Evolutionary conservation across 352 stramenopile genomes (phyloP), one percentile per base, ranked within the genome.

Genomic region (Globisporangium takayamanum): DNA sequence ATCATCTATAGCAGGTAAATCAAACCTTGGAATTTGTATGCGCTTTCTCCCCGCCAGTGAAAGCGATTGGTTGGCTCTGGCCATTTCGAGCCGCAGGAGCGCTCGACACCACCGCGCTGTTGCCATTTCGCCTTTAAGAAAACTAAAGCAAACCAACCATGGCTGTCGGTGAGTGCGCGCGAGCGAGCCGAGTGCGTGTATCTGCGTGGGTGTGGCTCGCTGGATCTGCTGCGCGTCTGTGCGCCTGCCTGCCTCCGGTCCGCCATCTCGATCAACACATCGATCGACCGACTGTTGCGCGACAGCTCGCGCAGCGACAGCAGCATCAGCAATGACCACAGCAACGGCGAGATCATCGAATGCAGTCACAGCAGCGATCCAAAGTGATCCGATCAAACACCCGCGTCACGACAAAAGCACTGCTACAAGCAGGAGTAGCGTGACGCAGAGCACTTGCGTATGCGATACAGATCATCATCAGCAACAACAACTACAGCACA

Each of bases 51-150:
- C 41, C 41, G 14, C 41, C 41, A 47, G 41, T 47, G 15, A 47
- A 22, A 22, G 14, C 41, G 18, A 30, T 25, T 49, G 44, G 48
- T 41, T 57, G 44, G 41, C 33, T 72, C 54, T 60, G 53, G 41
- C 41, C 41, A 18, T 22, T 47, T 47, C 41, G 41, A 18, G 41
- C 41, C 18, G 41, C 41, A 47, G 6, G 33, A 39, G 33, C 33
- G 33, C 33, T 39, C 33, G 33, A 39, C 33, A 39, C 33, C 33
- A 12, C 33, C 33, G 33, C 33, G 33, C 33, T 39, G 33, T 51
- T 66, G 58, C 82, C 80, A 92, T 89, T 93, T 91, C 83, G 80
- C 80, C 83, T 91, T 93, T 90, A 88, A 71, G 73, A 88, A 88
- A 77, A 74, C 60, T 60, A 78, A 88, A 87, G 76, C 78, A 74